Conservation (phyloP, 352 stramenopile genomes). For the Elongisporangium prolatum region DNA sequence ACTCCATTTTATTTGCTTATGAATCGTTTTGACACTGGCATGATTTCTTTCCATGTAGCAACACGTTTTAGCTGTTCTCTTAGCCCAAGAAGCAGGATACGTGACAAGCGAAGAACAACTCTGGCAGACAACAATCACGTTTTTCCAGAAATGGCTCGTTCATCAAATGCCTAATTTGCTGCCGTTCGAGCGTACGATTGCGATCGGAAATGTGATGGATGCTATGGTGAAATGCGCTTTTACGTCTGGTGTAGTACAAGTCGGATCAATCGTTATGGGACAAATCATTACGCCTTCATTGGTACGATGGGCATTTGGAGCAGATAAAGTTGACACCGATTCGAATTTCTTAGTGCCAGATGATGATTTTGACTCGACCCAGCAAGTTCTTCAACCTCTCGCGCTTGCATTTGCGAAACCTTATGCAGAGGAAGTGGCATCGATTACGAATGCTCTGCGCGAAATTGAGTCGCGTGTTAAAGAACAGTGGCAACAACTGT, state of each 20-base stretch:
- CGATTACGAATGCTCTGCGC: constrained; percentile 5
- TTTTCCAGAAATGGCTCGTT: not conserved
- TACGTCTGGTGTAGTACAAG: constrained; percentile 15
- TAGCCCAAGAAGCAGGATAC: not conserved
- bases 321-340: constrained; percentile 8
- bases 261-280: constrained; percentile 19
- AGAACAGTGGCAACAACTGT: constrained; percentile 40
- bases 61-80: not conserved
- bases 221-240: constrained; percentile 21
- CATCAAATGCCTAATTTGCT: not conserved
- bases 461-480: constrained; percentile 17
- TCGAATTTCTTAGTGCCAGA: constrained; percentile 19
- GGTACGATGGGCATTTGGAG: constrained; percentile 36
- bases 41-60: not conserved
- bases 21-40: not conserved
- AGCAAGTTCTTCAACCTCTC: not conserved
- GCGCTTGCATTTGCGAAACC: not conserved
- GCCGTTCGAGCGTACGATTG: constrained; percentile 9
- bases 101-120: not conserved
- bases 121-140: not conserved
- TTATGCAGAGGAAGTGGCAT: constrained; percentile 11
- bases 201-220: constrained; percentile 33
- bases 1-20: not conserved
- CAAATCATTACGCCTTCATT: constrained; percentile 21
- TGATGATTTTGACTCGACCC: constrained; percentile 13